Evolutionary conservation across 2,329 filamentous ascomycete genomes (phyloP), one percentile per base, ranked within the genome.

Genomic region (Diplodia seriata): DNA sequence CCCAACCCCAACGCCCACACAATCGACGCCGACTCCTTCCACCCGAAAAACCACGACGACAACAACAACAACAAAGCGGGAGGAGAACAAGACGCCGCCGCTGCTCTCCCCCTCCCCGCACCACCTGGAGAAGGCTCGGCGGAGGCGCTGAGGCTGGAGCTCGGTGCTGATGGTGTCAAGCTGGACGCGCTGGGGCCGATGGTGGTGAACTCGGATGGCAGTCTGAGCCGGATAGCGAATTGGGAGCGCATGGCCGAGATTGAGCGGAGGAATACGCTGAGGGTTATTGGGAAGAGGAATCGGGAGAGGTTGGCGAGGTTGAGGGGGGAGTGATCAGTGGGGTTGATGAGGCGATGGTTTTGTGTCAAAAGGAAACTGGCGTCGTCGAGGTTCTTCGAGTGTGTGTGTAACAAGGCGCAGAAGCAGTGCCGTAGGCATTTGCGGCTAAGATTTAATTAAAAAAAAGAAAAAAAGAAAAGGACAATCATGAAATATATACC

Each of bases 191-290:
- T 93, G 29, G 91, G 91, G 0, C 91, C 91, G 1, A 82, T 93
- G 73, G 90, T 94, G 1, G 88, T 93, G 66, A 91, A 92, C 76
- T 81, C 83, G 69, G 89, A 94, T 77, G 91, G 91, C 23, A 89
- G 89, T 9, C 77, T 93, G 72, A 88, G 88, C 68, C 85, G 90
- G 40, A 91, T 94, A 72, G 80, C 84, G 43, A 93, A 94, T 77
- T 94, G 91, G 91, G 82, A 81, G 9, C 81, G 88, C 71, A 92
- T 93, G 91, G 85, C 86, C 2, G 86, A 87, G 31, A 83, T 87
- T 7, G 91, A 93, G 82, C 84, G 82, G 76, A 79, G 86, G 75
- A 91, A 88, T 73, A 91, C 90, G 47, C 71, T 93, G 75, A 83
- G 88, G 55, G 80, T 92, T 57, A 74, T 94, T 72, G 86, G 87